Conservation (phyloP, 495 filamentous ascomycete species). For the Geoglossum glabrum region DNA sequence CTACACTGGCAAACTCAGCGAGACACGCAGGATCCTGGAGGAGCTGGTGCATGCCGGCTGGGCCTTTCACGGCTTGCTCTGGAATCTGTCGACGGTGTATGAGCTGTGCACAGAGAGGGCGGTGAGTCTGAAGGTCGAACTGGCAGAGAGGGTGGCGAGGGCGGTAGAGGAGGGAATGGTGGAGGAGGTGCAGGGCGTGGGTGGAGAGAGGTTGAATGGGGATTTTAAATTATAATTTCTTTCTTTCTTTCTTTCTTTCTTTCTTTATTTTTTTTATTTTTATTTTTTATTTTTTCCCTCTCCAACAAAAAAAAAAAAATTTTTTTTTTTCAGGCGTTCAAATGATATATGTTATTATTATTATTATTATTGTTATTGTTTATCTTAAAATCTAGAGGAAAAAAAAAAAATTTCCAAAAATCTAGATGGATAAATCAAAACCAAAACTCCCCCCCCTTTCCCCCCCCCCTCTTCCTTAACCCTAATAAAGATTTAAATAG, state of each 20-base stretch:
- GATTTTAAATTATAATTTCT: neutral
- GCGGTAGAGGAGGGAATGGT: neutral
- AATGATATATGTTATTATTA: too few relatives aligned
- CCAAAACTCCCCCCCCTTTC: too few relatives aligned
- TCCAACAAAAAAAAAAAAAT: too few relatives aligned
- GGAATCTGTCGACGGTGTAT: conserved; percentile 81
- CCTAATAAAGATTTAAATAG: too few relatives aligned
- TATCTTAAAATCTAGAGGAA: too few relatives aligned
- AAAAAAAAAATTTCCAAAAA: too few relatives aligned
- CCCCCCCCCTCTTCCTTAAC: too few relatives aligned
- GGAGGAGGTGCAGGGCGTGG: neutral
- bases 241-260: neutral
- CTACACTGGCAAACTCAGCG: conserved; percentile 46
- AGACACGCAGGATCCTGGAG: conserved; percentile 44
- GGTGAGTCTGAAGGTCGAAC: neutral
- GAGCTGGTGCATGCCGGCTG: conserved; percentile 35
- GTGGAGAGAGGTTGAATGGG: neutral
- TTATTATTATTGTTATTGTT: too few relatives aligned
- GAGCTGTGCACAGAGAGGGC: conserved; percentile 40
- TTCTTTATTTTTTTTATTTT: too few relatives aligned
- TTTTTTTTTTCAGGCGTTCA: too few relatives aligned
- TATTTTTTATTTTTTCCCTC: too few relatives aligned
- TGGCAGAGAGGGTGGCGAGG: neutral
- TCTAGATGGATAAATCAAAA: too few relatives aligned
- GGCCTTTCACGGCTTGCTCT: conserved; percentile 55